phyloP scores from a whole-genome alignment of 2,329 filamentous ascomycete genomes.

The Fusarium veterinarium region DNA sequence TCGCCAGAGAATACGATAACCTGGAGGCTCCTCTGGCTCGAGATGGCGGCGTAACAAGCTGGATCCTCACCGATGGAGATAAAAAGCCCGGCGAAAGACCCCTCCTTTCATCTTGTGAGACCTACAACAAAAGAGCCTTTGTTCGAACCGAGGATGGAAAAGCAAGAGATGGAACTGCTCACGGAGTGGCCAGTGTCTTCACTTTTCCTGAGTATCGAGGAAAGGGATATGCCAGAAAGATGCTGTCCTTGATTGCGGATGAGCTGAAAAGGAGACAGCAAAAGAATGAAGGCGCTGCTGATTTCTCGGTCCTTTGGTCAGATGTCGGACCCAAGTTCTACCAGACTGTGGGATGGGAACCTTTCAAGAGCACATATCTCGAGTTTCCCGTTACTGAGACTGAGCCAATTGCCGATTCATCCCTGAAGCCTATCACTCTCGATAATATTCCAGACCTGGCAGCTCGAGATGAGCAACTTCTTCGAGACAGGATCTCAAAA shows the following conservation, averaged over 20 bases:
- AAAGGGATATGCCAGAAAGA: constrained; percentile 80
- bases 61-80: constrained; percentile 68
- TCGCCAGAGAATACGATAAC: constrained; percentile 69
- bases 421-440: constrained; percentile 62
- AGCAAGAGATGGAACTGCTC: constrained; percentile 67
- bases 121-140: constrained; percentile 69
- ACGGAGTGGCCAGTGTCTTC: constrained; percentile 86
- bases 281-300: constrained; percentile 50
- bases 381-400: constrained; percentile 60
- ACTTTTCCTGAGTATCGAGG: constrained; percentile 75
- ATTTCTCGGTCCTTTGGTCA: constrained; percentile 85
- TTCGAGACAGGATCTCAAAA: constrained; percentile 65
- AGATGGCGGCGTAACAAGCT: constrained; percentile 69
- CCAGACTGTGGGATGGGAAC: constrained; percentile 78
- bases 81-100: constrained; percentile 57
- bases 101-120: constrained; percentile 73
- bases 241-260: constrained; percentile 74
- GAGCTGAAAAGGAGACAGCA: constrained; percentile 48
- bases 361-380: constrained; percentile 79
- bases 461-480: constrained; percentile 69
- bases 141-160: constrained; percentile 52
- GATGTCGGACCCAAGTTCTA: constrained; percentile 90
- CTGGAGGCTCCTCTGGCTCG: constrained; percentile 67
- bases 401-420: constrained; percentile 40
- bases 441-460: constrained; percentile 72